A percentile compares a stretch with the other conserved stretches of the same genome.
Evolutionary conservation across 106 monocot genomes (phyloP).

Genomic region (Dioscorea dumetorum): DNA sequence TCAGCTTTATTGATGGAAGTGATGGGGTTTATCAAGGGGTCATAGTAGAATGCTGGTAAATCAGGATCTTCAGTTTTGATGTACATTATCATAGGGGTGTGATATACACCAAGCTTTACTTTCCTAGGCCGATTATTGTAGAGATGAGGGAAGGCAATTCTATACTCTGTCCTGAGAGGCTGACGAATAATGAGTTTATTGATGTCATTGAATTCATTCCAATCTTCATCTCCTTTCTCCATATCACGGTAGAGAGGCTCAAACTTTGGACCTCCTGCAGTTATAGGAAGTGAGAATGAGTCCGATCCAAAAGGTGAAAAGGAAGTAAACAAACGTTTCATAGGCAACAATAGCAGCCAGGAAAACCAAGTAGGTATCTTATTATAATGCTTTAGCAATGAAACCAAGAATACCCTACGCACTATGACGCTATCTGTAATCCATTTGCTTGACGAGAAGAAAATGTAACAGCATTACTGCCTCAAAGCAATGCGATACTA

Average conservation of each 20-base stretch:
- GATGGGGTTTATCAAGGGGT: conserved; percentile 93
- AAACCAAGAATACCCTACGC: too few species aligned
- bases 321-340: too few species aligned
- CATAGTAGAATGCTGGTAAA: conserved; percentile 97
- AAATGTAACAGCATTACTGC: too few species aligned
- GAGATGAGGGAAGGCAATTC: conserved; percentile 96
- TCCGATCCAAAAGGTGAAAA: too few species aligned
- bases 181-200: conserved; percentile 97
- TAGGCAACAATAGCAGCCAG: too few species aligned
- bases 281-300: neutral
- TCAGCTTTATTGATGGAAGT: conserved; percentile 62
- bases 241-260: conserved; percentile 98
- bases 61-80: conserved; percentile 99
- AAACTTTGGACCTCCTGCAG: conserved; percentile 94
- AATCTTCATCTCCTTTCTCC: conserved; percentile 99
- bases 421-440: too few species aligned
- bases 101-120: conserved; percentile 84
- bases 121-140: conserved; percentile 98
- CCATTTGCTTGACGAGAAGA: too few species aligned
- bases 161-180: conserved; percentile 95
- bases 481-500: too few species aligned
- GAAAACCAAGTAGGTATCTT: too few species aligned
- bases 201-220: conserved; percentile 99
- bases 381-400: too few species aligned
- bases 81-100: conserved; percentile 99